phyloP scores from a whole-genome alignment of 2,329 filamentous ascomycete species.

The Fusarium neocosmosporiellum region DNA sequence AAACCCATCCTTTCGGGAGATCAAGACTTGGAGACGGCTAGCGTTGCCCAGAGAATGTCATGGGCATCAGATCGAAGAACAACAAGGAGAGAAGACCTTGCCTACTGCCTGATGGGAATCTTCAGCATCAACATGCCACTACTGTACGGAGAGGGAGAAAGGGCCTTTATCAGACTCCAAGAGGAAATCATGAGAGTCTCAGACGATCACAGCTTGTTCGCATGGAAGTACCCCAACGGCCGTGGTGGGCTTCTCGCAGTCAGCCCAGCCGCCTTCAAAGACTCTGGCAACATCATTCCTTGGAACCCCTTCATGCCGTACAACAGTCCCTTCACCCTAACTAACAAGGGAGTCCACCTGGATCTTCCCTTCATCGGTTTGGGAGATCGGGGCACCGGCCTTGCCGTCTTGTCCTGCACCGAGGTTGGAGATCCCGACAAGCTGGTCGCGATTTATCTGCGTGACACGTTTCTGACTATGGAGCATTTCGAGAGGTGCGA shows the following conservation, averaged over 20 bases:
- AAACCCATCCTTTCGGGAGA: background rate
- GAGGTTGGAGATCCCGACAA: background rate
- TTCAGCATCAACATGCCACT: constrained; percentile 47
- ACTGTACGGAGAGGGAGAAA: constrained; percentile 43
- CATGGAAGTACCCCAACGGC: background rate
- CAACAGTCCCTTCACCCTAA: constrained; percentile 9
- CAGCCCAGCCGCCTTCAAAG: background rate
- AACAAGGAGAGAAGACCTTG: constrained; percentile 42
- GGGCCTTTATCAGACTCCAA: constrained; percentile 38
- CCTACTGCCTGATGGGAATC: constrained; percentile 45
- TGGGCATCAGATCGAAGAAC: constrained; percentile 44
- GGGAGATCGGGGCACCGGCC: background rate
- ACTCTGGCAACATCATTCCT: constrained; percentile 4
- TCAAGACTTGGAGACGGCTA: constrained; percentile 21
- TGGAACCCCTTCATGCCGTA: background rate
- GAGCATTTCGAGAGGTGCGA: constrained; percentile 6
- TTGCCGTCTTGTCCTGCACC: constrained; percentile 7
- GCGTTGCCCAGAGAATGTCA: constrained; percentile 32
- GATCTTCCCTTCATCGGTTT: constrained; percentile 5
- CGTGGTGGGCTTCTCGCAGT: constrained; percentile 12
- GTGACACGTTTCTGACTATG: constrained; percentile 2
- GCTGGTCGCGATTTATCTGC: background rate
- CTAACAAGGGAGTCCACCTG: constrained; percentile 6
- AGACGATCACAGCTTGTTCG: constrained; percentile 9
- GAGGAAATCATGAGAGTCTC: constrained; percentile 36